These are phyloP conservation scores for Avena sativa DNA, from an alignment of 176 grass and related monocot genomes.

Conservation along the genomic window DNA sequence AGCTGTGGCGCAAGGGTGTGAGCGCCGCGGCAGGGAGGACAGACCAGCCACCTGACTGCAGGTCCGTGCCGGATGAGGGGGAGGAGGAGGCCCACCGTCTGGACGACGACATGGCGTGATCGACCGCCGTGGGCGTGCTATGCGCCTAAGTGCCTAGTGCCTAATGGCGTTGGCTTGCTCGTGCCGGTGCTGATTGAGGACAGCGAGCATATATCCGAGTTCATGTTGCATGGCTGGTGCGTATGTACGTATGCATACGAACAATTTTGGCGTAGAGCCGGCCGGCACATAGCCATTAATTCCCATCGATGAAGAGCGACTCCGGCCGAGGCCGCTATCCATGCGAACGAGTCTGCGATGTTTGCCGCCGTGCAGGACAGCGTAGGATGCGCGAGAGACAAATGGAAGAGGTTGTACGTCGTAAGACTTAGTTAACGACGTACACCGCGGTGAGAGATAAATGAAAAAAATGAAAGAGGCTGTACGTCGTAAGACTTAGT, in stretches of 20 bases:
- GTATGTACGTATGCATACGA: conserved; percentile 3
- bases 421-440: neutral
- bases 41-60: neutral
- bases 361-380: conserved; percentile 36
- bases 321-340: neutral
- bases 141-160: too few species aligned
- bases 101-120: conserved; percentile 43
- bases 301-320: neutral
- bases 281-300: neutral
- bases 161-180: neutral
- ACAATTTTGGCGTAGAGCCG: conserved; percentile 16
- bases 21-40: conserved; percentile 23
- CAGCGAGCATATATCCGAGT: neutral
- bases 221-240: neutral
- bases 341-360: conserved; percentile 25
- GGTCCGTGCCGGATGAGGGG: conserved; percentile 39
- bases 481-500: too few species aligned
- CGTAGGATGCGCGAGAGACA: conserved; percentile 28
- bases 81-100: conserved; percentile 49
- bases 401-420: conserved; percentile 40
- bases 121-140: neutral
- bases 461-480: too few species aligned
- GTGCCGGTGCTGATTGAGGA: neutral
- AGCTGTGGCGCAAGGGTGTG: conserved; percentile 27
- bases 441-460: too few species aligned